Conservation (phyloP, 169 alveolate genomes). For the Plasmodium vinckei region DNA sequence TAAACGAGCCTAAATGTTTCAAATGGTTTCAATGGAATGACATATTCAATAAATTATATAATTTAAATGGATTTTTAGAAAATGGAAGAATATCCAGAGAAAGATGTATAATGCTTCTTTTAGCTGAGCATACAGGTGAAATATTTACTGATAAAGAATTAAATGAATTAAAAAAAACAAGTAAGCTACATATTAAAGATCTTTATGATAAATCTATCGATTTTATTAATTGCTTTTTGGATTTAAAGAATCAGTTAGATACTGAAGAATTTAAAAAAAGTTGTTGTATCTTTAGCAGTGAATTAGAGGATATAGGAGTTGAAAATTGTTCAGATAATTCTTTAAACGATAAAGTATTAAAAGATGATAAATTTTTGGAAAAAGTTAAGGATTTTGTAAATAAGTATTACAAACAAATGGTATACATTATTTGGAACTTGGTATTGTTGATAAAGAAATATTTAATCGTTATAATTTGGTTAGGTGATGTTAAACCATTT, state of each 20-base stretch:
- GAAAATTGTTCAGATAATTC: neutral
- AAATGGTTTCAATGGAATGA: slow-evolving; percentile 73
- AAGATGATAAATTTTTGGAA: slow-evolving; percentile 64
- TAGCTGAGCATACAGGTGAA: slow-evolving; percentile 75
- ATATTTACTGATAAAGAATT: slow-evolving; percentile 73
- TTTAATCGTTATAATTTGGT: slow-evolving; percentile 61
- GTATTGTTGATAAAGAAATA: slow-evolving; percentile 63
- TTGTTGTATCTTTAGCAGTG: slow-evolving; percentile 27
- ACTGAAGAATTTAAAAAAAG: slow-evolving; percentile 33
- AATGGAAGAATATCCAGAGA: slow-evolving; percentile 75
- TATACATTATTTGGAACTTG: slow-evolving; percentile 54
- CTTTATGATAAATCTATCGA: slow-evolving; percentile 68
- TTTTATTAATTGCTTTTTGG: slow-evolving; percentile 66
- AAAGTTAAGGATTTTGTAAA: slow-evolving; percentile 31
- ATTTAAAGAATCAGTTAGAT: slow-evolving; percentile 34
- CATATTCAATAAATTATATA: slow-evolving; percentile 36
- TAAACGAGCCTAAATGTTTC: slow-evolving; percentile 46
- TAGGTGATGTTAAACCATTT: slow-evolving; percentile 71
- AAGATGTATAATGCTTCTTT: slow-evolving; percentile 47
- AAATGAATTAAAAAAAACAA: slow-evolving; percentile 40
- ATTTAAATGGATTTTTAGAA: slow-evolving; percentile 64
- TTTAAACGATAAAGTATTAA: neutral
- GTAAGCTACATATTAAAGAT: slow-evolving; percentile 48
- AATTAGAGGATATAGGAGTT: neutral
- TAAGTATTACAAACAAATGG: slow-evolving; percentile 38